Evolutionary conservation across 345 rosid genomes (phyloP), one percentile per base, ranked within the genome.

Genomic region (Schrenkiella parvula): DNA sequence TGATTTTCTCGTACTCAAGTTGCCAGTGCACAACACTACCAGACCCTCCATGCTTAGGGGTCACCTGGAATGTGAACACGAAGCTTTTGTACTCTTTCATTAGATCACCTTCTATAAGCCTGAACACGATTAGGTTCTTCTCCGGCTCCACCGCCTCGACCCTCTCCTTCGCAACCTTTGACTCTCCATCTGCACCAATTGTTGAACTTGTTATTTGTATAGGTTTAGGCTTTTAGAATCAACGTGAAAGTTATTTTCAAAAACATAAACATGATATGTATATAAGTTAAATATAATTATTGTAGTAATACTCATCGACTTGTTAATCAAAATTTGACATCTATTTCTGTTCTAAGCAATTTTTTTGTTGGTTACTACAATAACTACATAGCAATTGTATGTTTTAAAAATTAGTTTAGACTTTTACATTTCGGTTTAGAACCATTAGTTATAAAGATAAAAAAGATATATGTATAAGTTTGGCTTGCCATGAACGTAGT

Each of bases 51-150:
- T 62, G 59, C 35, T 78, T 78, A 48, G 80, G 73, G 14, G 64
- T 67, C 15, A 41, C 73, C 14, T 78, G 57, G 10, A 35, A 11
- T 0, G 59, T 71, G 41, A 58, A 5, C 55, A 37, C 58, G 26
- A 79, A 74, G 39, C 66, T 64, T 51, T 74, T 50, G 66, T 53
- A 74, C 47, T 63, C 72, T 42, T 79, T 64, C 47, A 63, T 1
- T 5, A 74, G 3, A 57, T 78, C 81, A 13, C 81, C 75, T 29
- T 73, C 79, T 26, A 69, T 28, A 2, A 78, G 52, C 63, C 61
- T 72, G 39, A 63, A 72, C n/a, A 35, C 19, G 41, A 72, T 72
- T 25, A 72, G 5, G 42, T 72, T 72, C 55, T 62, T 62, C 39
- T 72, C 76, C 12, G 70, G 69, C 13, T 72, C 53, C 54, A 72